Conservation (phyloP, 345 rosid genomes). For the Corchorus capsularis region DNA sequence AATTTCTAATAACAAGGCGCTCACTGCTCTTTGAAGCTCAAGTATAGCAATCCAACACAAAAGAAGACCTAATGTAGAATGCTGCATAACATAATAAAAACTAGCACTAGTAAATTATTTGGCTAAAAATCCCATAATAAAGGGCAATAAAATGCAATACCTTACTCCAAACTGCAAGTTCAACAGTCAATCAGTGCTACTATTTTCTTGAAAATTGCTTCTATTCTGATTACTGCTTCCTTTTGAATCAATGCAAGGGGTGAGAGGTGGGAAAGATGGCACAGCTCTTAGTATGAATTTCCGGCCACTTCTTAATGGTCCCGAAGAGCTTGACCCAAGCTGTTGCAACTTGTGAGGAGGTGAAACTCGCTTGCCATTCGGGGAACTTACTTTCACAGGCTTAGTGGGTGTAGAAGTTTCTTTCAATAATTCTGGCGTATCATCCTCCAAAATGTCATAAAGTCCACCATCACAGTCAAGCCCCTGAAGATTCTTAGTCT, state of each 20-base stretch:
- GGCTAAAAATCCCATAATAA: background rate
- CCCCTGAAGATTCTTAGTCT: slow-evolving; percentile 33
- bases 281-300: slow-evolving; percentile 57
- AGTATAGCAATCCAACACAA: background rate
- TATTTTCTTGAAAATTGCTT: slow-evolving; percentile 26
- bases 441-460: slow-evolving; percentile 40
- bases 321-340: slow-evolving; percentile 40
- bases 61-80: background rate
- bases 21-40: background rate
- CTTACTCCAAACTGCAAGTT: slow-evolving; percentile 19
- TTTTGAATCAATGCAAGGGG: slow-evolving; percentile 41
- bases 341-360: slow-evolving; percentile 40
- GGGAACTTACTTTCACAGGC: slow-evolving; percentile 53
- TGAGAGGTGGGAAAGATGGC: slow-evolving; percentile 62
- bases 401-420: slow-evolving; percentile 37
- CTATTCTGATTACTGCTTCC: slow-evolving; percentile 23
- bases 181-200: slow-evolving; percentile 14
- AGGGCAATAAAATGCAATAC: background rate
- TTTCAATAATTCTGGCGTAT: slow-evolving; percentile 51
- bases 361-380: slow-evolving; percentile 55
- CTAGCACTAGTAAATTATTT: background rate
- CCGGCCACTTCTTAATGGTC: slow-evolving; percentile 49
- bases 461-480: slow-evolving; percentile 28
- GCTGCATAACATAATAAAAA: background rate
- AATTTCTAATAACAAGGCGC: background rate